Base-by-base conservation (phyloP, 2,329 filamentous ascomycete genomes). In the Fusarium globosum region DNA sequence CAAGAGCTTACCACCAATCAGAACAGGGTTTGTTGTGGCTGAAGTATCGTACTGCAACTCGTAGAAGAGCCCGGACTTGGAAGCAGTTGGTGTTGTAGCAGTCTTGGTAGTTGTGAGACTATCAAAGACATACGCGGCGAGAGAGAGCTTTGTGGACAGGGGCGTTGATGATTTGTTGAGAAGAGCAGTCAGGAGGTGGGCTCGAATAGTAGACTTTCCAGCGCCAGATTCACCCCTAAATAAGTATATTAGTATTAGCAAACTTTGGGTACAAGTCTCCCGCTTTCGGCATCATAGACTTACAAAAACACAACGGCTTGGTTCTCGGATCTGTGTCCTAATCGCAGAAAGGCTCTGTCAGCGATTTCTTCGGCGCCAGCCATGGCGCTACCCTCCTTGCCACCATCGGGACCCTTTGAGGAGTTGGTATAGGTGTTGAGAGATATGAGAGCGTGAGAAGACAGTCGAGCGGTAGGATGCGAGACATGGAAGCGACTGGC, bases 91-190 rank as follows among this genome's bases (percentile, higher is more conserved):
- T 0, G 96, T 98, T 3, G 96, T 98, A 39, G 95, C 92, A 4
- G 96, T 97, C 85, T 99, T 99, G 33, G 96, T 99, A 4, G 96
- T 98, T 10, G 96, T 99, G 68, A 99, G 88, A 5, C 94, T 93
- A 80, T 99, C 96, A 81, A 99, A 99, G 68, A 98, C 90, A 81
- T 98, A 99, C 48, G 96, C 93, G 28, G 96, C 96, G 56, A 97
- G 92, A 6, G 96, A 98, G 26, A 98, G 88, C 83, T 98, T 99
- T 75, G 92, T 94, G 4, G 96, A 98, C 7, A 99, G 86, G 2
- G 96, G 96, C 18, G 96, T 98, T 1, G 94, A 95, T 5, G 95
- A 96, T 81, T 95, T 97, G 78, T 92, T 92, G 36, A 99, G 89
- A 60, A 99, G 88, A 3, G 95, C 90, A 30, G 95, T 93, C 51